phyloP scores from a whole-genome alignment of 2,329 filamentous ascomycete species.

The Scorias spongiosa region DNA sequence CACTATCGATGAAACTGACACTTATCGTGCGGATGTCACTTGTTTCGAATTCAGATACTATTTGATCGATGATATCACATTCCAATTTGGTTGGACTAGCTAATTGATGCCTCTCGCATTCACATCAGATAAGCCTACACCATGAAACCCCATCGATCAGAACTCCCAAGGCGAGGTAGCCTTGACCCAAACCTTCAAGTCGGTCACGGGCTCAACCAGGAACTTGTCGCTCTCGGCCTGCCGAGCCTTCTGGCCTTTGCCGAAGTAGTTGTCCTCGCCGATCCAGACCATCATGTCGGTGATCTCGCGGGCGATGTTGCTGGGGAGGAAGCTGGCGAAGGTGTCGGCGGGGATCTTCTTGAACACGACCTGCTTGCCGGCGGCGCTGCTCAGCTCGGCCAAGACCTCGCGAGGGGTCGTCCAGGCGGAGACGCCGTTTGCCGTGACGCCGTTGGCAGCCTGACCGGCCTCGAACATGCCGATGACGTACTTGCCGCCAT shows the following conservation, averaged over 20 bases:
- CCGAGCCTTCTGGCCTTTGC: constrained; percentile 12
- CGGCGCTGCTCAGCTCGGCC: constrained; percentile 6
- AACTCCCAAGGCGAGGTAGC: background rate
- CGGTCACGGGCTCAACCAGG: constrained; percentile 6
- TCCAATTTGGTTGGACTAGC: too few species aligned
- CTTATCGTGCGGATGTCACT: too few species aligned
- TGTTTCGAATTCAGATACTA: too few species aligned
- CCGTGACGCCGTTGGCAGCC: constrained; percentile 11
- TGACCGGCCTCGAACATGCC: constrained; percentile 14
- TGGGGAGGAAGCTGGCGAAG: constrained; percentile 12
- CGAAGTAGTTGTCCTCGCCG: constrained; percentile 15
- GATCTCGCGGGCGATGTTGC: constrained; percentile 13
- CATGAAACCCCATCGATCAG: background rate
- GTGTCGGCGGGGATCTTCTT: constrained; percentile 11
- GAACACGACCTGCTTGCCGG: constrained; percentile 14
- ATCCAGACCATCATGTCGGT: constrained; percentile 16
- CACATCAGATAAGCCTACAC: too few species aligned
- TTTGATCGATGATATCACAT: too few species aligned
- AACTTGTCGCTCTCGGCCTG: constrained; percentile 14
- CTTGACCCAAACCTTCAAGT: background rate
- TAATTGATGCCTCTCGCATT: too few species aligned
- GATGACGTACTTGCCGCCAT: constrained; percentile 16
- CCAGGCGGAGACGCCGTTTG: constrained; percentile 14
- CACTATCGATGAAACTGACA: too few species aligned
- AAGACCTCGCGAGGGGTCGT: constrained; percentile 16